Conservation (phyloP, 768 basidiomycete species). For the Mrakia blollopis region DNA sequence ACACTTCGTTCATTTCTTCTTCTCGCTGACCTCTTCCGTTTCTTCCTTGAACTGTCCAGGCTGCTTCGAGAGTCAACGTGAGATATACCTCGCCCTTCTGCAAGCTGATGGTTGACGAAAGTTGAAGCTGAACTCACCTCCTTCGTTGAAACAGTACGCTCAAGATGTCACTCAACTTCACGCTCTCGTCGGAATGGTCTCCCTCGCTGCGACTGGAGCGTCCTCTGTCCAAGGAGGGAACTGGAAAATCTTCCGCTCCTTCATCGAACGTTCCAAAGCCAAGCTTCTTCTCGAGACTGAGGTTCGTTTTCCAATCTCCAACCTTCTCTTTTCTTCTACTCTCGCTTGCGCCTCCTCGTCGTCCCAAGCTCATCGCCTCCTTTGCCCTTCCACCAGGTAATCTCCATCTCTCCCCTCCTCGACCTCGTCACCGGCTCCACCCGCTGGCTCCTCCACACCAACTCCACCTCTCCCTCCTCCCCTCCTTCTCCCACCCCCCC, state of each 20-base stretch:
- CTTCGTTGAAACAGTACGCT: slow-evolving; percentile 42
- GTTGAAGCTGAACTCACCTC: background rate
- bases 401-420: slow-evolving; percentile 3
- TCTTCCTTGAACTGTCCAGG: slow-evolving; percentile 36
- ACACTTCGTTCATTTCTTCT: too few species aligned
- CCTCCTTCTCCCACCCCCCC: background rate
- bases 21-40: too few species aligned
- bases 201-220: slow-evolving; percentile 68
- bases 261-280: slow-evolving; percentile 66
- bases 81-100: too few species aligned
- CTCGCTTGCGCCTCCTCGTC: background rate
- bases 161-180: slow-evolving; percentile 69
- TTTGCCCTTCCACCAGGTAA: background rate
- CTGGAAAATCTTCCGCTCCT: slow-evolving; percentile 74
- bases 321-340: background rate
- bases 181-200: slow-evolving; percentile 64
- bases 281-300: slow-evolving; percentile 64
- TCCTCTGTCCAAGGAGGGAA: slow-evolving; percentile 70
- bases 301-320: slow-evolving; percentile 48
- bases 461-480: background rate
- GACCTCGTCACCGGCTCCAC: slow-evolving; percentile 28
- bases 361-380: too few species aligned
- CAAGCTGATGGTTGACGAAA: too few species aligned
- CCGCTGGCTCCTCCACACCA: slow-evolving; percentile 35
- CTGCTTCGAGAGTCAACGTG: slow-evolving; percentile 77